A percentile compares a stretch with the other conserved stretches of the same genome.
Conservation (phyloP, 2,329 filamentous ascomycete genomes). For the Claviceps paspali region DNA sequence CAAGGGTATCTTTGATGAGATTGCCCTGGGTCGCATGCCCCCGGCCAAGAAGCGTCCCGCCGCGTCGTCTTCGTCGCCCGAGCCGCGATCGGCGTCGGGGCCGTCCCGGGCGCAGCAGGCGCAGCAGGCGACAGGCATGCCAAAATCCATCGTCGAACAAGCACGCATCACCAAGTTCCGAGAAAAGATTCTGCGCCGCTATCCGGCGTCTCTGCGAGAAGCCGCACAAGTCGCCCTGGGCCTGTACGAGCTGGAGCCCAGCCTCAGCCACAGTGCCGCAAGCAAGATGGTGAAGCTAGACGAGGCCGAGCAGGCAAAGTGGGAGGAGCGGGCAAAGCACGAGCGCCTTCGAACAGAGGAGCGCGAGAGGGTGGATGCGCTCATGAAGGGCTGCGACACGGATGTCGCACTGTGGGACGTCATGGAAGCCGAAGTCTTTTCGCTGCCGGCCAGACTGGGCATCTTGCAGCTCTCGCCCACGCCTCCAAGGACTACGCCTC, state of each 20-base stretch:
- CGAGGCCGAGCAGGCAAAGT: conserved; percentile 16
- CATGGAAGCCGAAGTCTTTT: conserved; percentile 52
- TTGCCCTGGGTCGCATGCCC: conserved; percentile 21
- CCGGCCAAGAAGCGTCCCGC: conserved; percentile 11
- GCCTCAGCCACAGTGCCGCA: conserved; percentile 10
- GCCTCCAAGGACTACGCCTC: no score
- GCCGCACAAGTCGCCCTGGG: conserved; percentile 25
- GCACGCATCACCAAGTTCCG: conserved; percentile 17
- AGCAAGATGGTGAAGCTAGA: conserved; percentile 16
- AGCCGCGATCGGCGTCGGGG: not conserved
- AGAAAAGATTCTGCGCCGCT: conserved; percentile 21
- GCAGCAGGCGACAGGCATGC: conserved; percentile 1
- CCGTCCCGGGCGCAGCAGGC: not conserved
- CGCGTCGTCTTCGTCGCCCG: conserved; percentile 1
- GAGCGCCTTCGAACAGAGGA: conserved; percentile 29
- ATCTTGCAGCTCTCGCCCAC: conserved; percentile 16
- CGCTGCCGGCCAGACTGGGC: conserved; percentile 39
- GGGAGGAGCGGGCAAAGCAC: conserved; percentile 19
- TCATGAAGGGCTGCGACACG: conserved; percentile 39
- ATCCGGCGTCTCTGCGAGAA: conserved; percentile 23
- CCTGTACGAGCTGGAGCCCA: conserved; percentile 20
- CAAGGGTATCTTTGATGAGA: conserved; percentile 36
- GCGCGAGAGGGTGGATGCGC: conserved; percentile 32
- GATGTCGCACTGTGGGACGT: conserved; percentile 54
- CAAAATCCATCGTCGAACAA: conserved; percentile 19